Evolutionary conservation across 257 asterid species (phyloP).

Genomic region (Penstemon eatonii): DNA sequence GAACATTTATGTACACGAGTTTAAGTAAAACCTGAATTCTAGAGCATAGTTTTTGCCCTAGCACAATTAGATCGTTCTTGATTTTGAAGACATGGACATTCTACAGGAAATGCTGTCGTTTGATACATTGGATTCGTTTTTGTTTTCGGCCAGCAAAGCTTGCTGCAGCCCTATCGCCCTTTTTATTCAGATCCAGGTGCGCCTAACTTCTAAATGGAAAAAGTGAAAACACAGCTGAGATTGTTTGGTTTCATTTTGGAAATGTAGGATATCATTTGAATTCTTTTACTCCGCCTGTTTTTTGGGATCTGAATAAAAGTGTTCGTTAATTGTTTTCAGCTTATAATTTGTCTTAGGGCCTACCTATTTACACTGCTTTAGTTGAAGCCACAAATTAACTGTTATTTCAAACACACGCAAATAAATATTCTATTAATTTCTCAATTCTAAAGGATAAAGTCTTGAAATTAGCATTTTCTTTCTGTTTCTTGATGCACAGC

Average conservation of each 20-base stretch:
- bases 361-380: too few species aligned
- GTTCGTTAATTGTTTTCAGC: not conserved
- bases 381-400: too few species aligned
- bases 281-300: not conserved
- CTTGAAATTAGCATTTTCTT: too few species aligned
- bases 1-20: not conserved
- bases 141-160: conserved; percentile 56
- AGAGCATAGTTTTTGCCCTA: conserved; percentile 44
- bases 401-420: too few species aligned
- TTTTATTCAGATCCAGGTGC: conserved; percentile 72
- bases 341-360: not conserved
- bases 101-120: conserved; percentile 37
- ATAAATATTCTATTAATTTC: too few species aligned
- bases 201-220: not conserved
- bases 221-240: not conserved
- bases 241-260: not conserved
- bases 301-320: conserved; percentile 11
- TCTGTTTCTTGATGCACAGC: too few species aligned
- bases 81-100: conserved; percentile 17
- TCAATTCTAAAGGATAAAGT: too few species aligned
- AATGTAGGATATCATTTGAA: not conserved
- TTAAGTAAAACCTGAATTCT: not conserved
- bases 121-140: conserved; percentile 49
- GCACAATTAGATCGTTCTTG: conserved; percentile 9
- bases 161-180: conserved; percentile 51